Evolutionary conservation across 148 eudicot species (phyloP).

Genomic region (Cornus suecica): DNA sequence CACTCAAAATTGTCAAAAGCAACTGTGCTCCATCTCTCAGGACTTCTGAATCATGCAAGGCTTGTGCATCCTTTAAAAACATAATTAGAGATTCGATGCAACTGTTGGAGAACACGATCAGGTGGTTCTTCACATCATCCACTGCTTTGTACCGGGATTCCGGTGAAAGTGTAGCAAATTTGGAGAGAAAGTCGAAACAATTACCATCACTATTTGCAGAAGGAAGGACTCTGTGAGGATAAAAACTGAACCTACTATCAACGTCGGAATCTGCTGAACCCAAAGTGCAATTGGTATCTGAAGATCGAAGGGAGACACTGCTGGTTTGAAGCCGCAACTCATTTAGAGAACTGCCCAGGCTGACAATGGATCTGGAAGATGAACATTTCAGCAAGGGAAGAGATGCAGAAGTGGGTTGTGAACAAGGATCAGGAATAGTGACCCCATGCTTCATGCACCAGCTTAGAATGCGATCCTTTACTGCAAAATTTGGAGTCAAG

Average conservation of each 20-base stretch:
- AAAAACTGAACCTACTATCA: not conserved
- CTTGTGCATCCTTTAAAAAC: conserved; percentile 4
- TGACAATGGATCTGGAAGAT: conserved; percentile 6
- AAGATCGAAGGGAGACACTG: conserved; percentile 1
- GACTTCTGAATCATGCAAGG: not conserved
- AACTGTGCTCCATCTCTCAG: conserved; percentile 7
- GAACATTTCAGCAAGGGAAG: not conserved
- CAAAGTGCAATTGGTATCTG: not conserved
- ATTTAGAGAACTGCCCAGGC: conserved; percentile 2
- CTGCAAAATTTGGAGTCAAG: not conserved
- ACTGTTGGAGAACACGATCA: not conserved
- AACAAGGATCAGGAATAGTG: conserved; percentile 5
- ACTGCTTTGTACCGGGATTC: conserved; percentile 2
- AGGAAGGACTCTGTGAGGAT: not conserved
- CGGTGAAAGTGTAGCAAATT: not conserved
- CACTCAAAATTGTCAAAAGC: not conserved
- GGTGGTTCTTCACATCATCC: not conserved
- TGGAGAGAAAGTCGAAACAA: not conserved
- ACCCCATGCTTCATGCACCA: not conserved
- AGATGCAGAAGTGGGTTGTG: not conserved
- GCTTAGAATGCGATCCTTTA: not conserved
- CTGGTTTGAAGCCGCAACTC: conserved; percentile 6
- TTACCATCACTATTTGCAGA: not conserved
- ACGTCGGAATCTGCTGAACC: not conserved
- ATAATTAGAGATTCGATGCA: not conserved